Evolutionary conservation across 805 yeast species (phyloP).

Genomic region (Kodamaea neixiangensis): DNA sequence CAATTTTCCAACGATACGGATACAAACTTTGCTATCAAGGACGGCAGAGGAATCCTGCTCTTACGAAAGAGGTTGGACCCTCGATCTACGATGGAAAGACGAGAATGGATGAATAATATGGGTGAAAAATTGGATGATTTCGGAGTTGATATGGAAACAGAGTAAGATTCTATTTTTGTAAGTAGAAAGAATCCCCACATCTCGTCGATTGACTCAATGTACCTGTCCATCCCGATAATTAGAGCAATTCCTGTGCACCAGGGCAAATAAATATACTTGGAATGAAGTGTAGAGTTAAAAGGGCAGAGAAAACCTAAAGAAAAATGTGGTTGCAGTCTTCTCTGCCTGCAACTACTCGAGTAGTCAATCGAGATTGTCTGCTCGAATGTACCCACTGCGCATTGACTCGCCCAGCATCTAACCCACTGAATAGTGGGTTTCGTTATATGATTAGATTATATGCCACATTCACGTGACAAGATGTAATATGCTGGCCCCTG

Average conservation of each 20-base stretch:
- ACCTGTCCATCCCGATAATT: too few species aligned
- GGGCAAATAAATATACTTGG: too few species aligned
- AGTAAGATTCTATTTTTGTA: constrained; percentile 20
- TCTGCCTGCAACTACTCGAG: too few species aligned
- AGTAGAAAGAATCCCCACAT: too few species aligned
- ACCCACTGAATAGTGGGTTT: not conserved
- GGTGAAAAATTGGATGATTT: constrained; percentile 87
- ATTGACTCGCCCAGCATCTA: not conserved
- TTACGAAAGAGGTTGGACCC: constrained; percentile 39
- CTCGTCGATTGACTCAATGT: too few species aligned
- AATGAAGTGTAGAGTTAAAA: too few species aligned
- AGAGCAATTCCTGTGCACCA: too few species aligned
- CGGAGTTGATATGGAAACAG: constrained; percentile 82
- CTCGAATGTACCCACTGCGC: not conserved
- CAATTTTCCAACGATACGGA: constrained; percentile 7
- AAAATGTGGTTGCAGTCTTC: too few species aligned
- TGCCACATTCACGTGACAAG: constrained; percentile 13
- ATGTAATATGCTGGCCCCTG: constrained; percentile 8
- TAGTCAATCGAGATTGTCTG: not conserved
- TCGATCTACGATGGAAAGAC: constrained; percentile 37
- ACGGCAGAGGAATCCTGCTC: constrained; percentile 19
- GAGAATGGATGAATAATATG: constrained; percentile 68
- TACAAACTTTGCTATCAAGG: constrained; percentile 10
- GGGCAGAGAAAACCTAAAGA: too few species aligned
- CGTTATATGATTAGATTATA: not conserved